Evolutionary conservation across 352 stramenopile genomes (phyloP).

Genomic region (Phytophthora multivora): DNA sequence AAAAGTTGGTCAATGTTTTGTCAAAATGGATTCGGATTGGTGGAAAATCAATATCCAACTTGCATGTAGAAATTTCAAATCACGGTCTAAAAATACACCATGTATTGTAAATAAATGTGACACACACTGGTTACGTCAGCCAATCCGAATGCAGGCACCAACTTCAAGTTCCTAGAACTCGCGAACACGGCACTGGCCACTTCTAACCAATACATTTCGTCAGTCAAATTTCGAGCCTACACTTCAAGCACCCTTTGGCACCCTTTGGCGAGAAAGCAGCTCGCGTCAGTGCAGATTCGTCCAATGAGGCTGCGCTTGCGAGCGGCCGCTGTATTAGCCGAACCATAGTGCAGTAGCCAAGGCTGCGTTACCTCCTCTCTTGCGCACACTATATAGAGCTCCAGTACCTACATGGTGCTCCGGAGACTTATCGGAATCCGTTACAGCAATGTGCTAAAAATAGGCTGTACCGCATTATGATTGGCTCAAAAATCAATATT

Average conservation of each 20-base stretch:
- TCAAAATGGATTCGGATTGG: slow-evolving; percentile 3
- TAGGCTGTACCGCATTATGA: slow-evolving; percentile 1
- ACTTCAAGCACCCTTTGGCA: not conserved
- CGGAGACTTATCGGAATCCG: slow-evolving; percentile 13
- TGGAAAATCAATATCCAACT: not conserved
- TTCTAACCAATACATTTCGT: not conserved
- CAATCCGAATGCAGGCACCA: slow-evolving; percentile 4
- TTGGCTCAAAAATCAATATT: slow-evolving; percentile 4
- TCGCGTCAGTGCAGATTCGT: slow-evolving; percentile 4
- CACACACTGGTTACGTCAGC: slow-evolving; percentile 8
- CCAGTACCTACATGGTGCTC: slow-evolving; percentile 1
- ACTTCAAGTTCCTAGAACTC: slow-evolving; percentile 17
- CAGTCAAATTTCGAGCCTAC: not conserved
- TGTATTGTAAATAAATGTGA: not conserved
- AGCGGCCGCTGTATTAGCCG: slow-evolving; percentile 5
- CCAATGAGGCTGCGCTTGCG: slow-evolving; percentile 1
- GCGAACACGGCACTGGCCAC: not conserved
- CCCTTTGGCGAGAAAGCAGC: slow-evolving; percentile 24
- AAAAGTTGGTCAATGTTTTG: slow-evolving; percentile 8
- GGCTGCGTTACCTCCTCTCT: not conserved
- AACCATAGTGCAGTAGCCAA: not conserved
- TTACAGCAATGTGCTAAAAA: slow-evolving; percentile 22
- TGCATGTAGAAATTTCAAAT: slow-evolving; percentile 2
- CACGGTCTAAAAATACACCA: not conserved
- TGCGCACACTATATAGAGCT: not conserved